Base-by-base conservation (phyloP, 768 basidiomycete genomes). In the Kwoniella heveanensis region DNA sequence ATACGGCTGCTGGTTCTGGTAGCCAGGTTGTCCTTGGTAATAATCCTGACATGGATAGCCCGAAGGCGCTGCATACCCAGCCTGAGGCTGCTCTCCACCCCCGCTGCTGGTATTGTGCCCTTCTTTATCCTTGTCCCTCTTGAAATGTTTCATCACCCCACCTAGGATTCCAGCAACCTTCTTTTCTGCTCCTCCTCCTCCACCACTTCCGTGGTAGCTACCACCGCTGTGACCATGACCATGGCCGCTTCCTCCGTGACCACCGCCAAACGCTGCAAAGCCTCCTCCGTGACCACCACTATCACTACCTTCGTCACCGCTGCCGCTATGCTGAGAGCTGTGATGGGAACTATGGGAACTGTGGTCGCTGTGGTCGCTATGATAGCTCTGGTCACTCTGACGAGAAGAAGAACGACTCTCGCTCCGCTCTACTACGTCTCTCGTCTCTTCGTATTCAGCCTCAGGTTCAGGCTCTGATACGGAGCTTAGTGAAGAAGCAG, bases 181-280 rank as follows among this genome's bases (percentile, higher is more conserved):
- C 39, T 44, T 44, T 17, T 44, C 39, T 17, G 10, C 10, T 9
- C 39, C 39, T 7, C 32, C 32, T 6, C 32, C 32, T 36, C 32
- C n/a, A n/a, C n/a, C n/a, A n/a, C n/a, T n/a, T n/a, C n/a, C n/a
- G n/a, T n/a, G n/a, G n/a, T n/a, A n/a, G 9, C 53, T 46, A 4
- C 64, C 59, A 12, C 29, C 21, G 22, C 37, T 36, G 27, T 22
- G 26, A 54, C 60, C 37, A 26, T 65, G 51, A 8, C 69, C 67
- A 27, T 67, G 62, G 13, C 69, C 60, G 39, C 49, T 54, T 12
- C 65, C 62, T 3, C 69, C 64, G 15, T 56, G 37, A 12, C 61
- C 56, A 13, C 32, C 32, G 5, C 7, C 32, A 32, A 32, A 32
- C 7, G 32, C 32, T 32, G 32, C 32, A 13, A 32, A 13, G 13